phyloP scores from a whole-genome alignment of 768 basidiomycete genomes.

The Macrolepiota albuminosa region DNA sequence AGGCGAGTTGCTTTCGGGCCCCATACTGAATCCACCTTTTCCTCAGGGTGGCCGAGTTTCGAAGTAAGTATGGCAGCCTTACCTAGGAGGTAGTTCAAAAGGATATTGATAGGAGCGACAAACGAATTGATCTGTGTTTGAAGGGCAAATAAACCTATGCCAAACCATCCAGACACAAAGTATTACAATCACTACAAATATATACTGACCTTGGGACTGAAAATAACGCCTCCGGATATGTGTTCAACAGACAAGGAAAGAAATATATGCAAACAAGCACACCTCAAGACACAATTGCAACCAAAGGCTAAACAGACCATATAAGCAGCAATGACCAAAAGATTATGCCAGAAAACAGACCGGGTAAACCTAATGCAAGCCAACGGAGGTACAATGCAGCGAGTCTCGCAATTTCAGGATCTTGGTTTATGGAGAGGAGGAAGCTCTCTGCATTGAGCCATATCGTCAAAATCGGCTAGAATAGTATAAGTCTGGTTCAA shows the following conservation, averaged over 20 bases:
- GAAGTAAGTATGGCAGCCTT: not conserved
- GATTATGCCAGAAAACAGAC: constrained; percentile 20
- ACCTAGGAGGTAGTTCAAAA: constrained; percentile 83
- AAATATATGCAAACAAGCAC: constrained; percentile 2
- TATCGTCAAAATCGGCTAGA: constrained; percentile 49
- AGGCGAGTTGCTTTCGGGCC: constrained; percentile 71
- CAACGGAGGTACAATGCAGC: constrained; percentile 75
- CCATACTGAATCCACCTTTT: constrained; percentile 48
- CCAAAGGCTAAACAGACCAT: constrained; percentile 31
- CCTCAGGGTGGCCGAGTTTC: not conserved
- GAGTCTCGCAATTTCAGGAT: constrained; percentile 74
- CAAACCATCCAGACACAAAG: not conserved
- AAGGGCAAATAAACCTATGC: constrained; percentile 8
- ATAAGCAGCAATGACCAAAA: not conserved
- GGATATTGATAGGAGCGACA: constrained; percentile 79
- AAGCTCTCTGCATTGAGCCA: constrained; percentile 84
- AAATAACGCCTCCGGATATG: constrained; percentile 49
- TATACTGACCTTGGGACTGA: constrained; percentile 67
- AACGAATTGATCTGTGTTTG: constrained; percentile 21
- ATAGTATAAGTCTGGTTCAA: constrained; percentile 26
- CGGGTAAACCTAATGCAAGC: constrained; percentile 72
- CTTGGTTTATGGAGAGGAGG: constrained; percentile 69
- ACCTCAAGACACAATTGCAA: constrained; percentile 45
- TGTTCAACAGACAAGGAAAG: not conserved
- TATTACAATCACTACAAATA: not conserved